Evolutionary conservation across 306 rosid species (phyloP).

Genomic region (Sesbania bispinosa): DNA sequence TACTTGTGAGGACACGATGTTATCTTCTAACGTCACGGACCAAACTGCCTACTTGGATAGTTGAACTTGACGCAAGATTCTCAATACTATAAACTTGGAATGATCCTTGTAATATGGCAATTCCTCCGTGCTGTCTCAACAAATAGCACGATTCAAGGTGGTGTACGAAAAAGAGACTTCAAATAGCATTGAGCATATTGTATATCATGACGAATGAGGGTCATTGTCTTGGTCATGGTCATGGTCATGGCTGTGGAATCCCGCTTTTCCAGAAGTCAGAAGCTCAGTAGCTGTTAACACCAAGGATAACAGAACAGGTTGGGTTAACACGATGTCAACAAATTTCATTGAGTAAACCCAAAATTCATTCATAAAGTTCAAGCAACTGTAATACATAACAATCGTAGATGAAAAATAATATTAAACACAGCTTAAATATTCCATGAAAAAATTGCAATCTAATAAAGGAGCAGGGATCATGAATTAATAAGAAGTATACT

Average conservation of each 20-base stretch:
- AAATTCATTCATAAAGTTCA: neutral
- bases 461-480: neutral
- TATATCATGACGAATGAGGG: conserved; percentile 10
- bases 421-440: neutral
- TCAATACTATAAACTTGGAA: conserved; percentile 14
- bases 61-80: neutral
- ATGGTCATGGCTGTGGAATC: conserved; percentile 1
- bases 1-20: too few species aligned
- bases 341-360: too few species aligned
- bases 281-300: conserved; percentile 40
- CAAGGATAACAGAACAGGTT: neutral
- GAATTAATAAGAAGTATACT: neutral
- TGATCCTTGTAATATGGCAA: neutral
- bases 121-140: conserved; percentile 14
- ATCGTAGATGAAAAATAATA: neutral
- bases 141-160: conserved; percentile 11
- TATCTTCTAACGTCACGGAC: neutral
- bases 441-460: neutral
- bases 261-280: conserved; percentile 17
- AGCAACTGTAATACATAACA: neutral
- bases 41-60: conserved; percentile 10
- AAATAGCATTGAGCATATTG: conserved; percentile 13
- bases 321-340: neutral
- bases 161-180: conserved; percentile 27
- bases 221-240: too few species aligned